Evolutionary conservation across 805 yeast species (phyloP), one percentile per base, ranked within the genome.

Genomic region (Zygosaccharomyces rouxii): DNA sequence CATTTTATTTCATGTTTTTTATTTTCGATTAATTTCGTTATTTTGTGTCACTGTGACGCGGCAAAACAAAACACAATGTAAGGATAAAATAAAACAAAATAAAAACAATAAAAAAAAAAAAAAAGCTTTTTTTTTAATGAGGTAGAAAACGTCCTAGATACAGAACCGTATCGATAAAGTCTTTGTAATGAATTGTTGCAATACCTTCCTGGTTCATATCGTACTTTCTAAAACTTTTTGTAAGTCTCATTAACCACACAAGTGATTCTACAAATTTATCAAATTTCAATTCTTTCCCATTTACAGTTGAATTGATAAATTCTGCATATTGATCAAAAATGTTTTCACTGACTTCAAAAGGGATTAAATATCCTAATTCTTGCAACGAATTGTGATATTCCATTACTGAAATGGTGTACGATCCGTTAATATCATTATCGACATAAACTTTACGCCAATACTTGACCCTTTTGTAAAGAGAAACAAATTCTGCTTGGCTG

Each of bases 221-320:
- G 63, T 77, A 86, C 60, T 81, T 82, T 59, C 86, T 84, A 71
- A 88, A 88, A 11, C 83, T 73, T 60, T 85, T 89, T 0, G 95
- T 86, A 54, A 86, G 75, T 53, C 87, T 78, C 61, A 87, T 75
- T 55, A 88, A 71, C 75, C 87, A 84, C 14, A 87, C 85, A 55
- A 88, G 74, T 46, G 86, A 76, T 62, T 88, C 95, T 22, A 88
- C 89, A 67, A 88, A 88, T 64, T 80, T 76, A 63, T 88, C 96
- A 64, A 88, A 88, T 50, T 85, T 81, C 66, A 88, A 62, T 49
- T 69, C 73, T 45, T 66, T 66, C 1, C 64, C 64, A 16, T 58
- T 59, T 6, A 55, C 54, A 26, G 55, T 54, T 18, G 59, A 59
- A 35, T 63, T 62, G 19, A 60, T 53, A 31, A 62, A 64, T 38